These are phyloP conservation scores for Polytrichum formosum DNA, from an alignment of 225 moss, liverwort and hornwort species.

Conservation along the genomic window DNA sequence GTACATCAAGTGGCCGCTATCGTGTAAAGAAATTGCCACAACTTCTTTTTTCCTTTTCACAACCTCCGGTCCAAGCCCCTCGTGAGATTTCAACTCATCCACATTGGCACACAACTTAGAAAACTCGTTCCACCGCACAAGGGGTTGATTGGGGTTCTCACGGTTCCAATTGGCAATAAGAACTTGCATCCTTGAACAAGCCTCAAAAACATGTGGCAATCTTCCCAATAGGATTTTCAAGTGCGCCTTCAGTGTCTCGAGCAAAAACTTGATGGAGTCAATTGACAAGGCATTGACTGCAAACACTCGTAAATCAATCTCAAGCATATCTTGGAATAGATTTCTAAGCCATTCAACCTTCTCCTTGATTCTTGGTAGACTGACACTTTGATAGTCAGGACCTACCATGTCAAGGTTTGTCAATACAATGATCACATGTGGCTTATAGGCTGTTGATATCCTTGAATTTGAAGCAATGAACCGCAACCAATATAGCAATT, in stretches of 20 bases:
- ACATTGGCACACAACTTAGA: neutral
- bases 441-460: neutral
- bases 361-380: neutral
- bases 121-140: neutral
- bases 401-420: neutral
- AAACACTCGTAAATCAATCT: neutral
- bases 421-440: slow-evolving; percentile 2
- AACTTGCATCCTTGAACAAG: neutral
- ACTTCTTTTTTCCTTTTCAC: slow-evolving; percentile 1
- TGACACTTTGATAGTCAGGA: neutral
- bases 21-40: slow-evolving; percentile 24
- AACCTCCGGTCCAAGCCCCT: neutral
- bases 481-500: slow-evolving; percentile 8
- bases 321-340: neutral
- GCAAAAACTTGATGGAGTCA: neutral
- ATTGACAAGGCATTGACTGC: neutral
- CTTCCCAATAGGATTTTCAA: neutral
- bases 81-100: neutral
- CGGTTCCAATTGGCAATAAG: neutral
- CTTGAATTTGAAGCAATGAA: slow-evolving; percentile 14
- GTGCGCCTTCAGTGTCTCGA: fast-evolving
- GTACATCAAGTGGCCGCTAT: slow-evolving; percentile 34
- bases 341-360: neutral
- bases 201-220: neutral
- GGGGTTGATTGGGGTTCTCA: neutral